Percentiles rank a stretch among this genome's conserved stretches.
Evolutionary conservation across 2,329 filamentous ascomycete genomes (phyloP).

Genomic region (Trichophyton rubrum): DNA sequence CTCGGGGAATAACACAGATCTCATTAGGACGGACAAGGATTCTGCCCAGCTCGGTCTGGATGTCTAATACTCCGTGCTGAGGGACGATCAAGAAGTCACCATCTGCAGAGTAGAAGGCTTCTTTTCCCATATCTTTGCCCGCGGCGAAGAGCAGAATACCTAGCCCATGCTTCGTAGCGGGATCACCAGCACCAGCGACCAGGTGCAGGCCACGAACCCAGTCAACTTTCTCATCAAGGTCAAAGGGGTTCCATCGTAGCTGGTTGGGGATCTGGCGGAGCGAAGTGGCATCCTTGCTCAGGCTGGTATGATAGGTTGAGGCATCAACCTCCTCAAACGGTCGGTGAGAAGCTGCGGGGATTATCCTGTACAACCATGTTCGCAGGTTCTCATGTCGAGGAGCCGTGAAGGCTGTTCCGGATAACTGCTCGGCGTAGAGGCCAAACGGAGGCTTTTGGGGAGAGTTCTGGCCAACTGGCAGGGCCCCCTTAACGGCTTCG

Average conservation of each 20-base stretch:
- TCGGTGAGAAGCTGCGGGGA: constrained; percentile 51
- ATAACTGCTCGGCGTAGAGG: constrained; percentile 70
- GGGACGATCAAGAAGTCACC: constrained; percentile 66
- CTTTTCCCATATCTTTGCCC: constrained; percentile 62
- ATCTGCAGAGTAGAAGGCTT: constrained; percentile 75
- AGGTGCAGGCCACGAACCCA: constrained; percentile 59
- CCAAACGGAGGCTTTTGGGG: constrained; percentile 69
- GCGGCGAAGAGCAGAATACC: constrained; percentile 73
- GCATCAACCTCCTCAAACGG: constrained; percentile 36
- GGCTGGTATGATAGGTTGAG: constrained; percentile 35
- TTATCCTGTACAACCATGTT: constrained; percentile 59
- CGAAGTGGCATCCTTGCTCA: constrained; percentile 32
- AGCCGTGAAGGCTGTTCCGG: constrained; percentile 59
- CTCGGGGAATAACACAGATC: constrained; percentile 63
- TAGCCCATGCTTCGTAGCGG: constrained; percentile 63
- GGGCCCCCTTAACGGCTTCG: constrained; percentile 61
- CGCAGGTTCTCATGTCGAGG: constrained; percentile 57
- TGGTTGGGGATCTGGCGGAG: constrained; percentile 57
- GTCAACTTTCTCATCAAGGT: constrained; percentile 55
- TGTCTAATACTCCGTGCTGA: constrained; percentile 61
- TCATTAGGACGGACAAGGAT: constrained; percentile 66
- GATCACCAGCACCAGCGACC: constrained; percentile 67
- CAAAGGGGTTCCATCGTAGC: constrained; percentile 67
- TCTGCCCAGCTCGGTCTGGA: constrained; percentile 64
- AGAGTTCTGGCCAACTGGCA: constrained; percentile 66